These are phyloP conservation scores for Aspergillus fumigatus DNA, from an alignment of 2,329 filamentous ascomycete species.

Conservation along the genomic window DNA sequence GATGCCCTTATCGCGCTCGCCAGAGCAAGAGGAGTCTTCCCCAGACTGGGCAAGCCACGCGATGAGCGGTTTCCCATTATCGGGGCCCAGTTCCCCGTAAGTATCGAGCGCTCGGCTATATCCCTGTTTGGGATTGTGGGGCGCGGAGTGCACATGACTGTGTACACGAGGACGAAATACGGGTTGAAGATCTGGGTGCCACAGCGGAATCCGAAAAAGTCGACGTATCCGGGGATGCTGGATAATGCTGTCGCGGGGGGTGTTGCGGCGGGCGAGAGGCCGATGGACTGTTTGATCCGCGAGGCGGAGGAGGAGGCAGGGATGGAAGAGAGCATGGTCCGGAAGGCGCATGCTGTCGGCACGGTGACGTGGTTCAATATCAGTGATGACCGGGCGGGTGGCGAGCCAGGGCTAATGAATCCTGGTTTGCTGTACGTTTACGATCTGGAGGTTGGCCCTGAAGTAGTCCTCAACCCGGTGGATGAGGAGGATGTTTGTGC, in stretches of 20 bases:
- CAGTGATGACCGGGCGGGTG: conserved; percentile 4
- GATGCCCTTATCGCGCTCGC: conserved; percentile 1
- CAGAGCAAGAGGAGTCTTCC: conserved; percentile 1
- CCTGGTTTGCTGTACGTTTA: conserved; percentile 8
- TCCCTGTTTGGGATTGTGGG: conserved; percentile 6
- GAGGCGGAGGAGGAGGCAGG: conserved; percentile 7
- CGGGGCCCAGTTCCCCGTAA: conserved; percentile 3
- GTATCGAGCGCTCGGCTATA: conserved; percentile 4
- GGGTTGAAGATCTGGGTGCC: conserved; percentile 7
- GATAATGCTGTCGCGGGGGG: conserved; percentile 9
- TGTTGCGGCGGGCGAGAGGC: conserved; percentile 5
- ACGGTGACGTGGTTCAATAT: conserved; percentile 7
- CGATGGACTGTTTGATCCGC: conserved; percentile 6
- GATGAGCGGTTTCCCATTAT: conserved; percentile 6
- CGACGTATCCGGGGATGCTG: conserved; percentile 1
- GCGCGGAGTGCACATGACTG: conserved; percentile 8
- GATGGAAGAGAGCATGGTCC: background rate
- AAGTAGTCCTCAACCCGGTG: conserved; percentile 2
- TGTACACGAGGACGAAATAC: background rate
- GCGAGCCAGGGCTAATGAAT: conserved; percentile 6
- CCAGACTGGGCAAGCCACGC: background rate
- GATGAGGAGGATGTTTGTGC: conserved; percentile 3
- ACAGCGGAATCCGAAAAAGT: conserved; percentile 3
- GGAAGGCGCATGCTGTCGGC: conserved; percentile 1
- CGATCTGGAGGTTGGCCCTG: conserved; percentile 3